Evolutionary conservation across 192 early-diverging fungal species (phyloP), one percentile per base, ranked within the genome.

Genomic region (Entomortierella parvispora): DNA sequence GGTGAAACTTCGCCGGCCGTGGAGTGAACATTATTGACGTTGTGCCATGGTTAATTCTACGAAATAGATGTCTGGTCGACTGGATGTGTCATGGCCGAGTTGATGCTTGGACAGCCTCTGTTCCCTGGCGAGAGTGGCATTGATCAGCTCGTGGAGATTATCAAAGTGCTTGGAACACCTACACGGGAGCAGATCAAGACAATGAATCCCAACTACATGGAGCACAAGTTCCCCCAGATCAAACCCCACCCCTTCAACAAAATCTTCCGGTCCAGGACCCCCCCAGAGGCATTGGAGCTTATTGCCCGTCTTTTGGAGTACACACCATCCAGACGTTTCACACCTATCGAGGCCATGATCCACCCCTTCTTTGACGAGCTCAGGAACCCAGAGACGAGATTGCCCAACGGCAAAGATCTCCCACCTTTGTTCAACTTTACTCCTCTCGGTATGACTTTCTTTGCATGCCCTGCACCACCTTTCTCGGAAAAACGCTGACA

Each of bases 111-210:
- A 43, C 92, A 93, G 71, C 96, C 96, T 12, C 79, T 98, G 54
- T 98, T 98, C 86, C 93, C 95, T 20, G 96, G 96, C 31, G 96
- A 97, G 83, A 95, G 93, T 58, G 95, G 96, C 49, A 96, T 99
- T 40, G 97, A 99, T 75, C 97, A 99, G 74, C 85, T 99, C 28
- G 97, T 99, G 28, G 96, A 99, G 82, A 99, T 99, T 71, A 99
- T 99, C 86, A 99, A 99, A 85, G 93, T 98, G 17, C 86, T 99
- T 18, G 97, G 97, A 47, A 99, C 96, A 28, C 97, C 96, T 20
- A 93, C 95, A 42, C 85, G 90, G 58, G 96, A 99, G 62, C 96
- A 99, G 81, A 97, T 99, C 71, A 91, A 92, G 70, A 89, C 89
- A 22, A 98, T 99, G 97, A 99, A 99, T 82, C 94, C 93, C 42